Conservation (phyloP, 768 basidiomycete species). For the Exsudoporus frostii region DNA sequence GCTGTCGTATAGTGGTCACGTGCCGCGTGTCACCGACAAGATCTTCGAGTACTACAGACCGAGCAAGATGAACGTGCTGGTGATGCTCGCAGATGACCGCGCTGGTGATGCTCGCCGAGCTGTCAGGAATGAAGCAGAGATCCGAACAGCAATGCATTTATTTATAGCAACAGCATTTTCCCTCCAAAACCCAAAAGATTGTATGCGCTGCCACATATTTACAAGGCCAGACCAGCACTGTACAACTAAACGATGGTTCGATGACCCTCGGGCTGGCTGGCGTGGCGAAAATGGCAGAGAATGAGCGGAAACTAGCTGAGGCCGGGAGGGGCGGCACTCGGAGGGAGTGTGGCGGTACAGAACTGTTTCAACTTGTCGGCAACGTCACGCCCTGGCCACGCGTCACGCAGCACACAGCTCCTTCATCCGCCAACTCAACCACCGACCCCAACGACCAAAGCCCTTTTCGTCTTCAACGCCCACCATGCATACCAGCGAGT, state of each 20-base stretch:
- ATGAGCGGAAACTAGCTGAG: constrained; percentile 5
- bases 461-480: constrained; percentile 20
- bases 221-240: background rate
- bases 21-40: background rate
- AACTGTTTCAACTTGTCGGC: constrained; percentile 11
- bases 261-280: background rate
- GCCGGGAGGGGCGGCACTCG: background rate
- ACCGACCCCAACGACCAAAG: constrained; percentile 31
- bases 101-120: background rate
- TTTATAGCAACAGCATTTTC: background rate
- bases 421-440: constrained; percentile 35
- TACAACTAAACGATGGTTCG: background rate
- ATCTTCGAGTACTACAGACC: background rate
- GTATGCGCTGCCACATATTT: background rate
- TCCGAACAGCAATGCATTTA: background rate
- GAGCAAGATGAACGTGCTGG: background rate
- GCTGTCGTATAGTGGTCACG: constrained; percentile 13
- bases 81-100: no score
- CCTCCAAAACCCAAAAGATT: background rate
- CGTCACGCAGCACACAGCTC: constrained; percentile 31
- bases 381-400: constrained; percentile 31
- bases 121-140: background rate
- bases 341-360: constrained; percentile 26
- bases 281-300: background rate
- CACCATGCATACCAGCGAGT: constrained; percentile 87